A percentile compares a stretch with the other conserved stretches of the same genome.
phyloP scores from a whole-genome alignment of 2,329 filamentous ascomycete species.

The Fusarium chuoi region DNA sequence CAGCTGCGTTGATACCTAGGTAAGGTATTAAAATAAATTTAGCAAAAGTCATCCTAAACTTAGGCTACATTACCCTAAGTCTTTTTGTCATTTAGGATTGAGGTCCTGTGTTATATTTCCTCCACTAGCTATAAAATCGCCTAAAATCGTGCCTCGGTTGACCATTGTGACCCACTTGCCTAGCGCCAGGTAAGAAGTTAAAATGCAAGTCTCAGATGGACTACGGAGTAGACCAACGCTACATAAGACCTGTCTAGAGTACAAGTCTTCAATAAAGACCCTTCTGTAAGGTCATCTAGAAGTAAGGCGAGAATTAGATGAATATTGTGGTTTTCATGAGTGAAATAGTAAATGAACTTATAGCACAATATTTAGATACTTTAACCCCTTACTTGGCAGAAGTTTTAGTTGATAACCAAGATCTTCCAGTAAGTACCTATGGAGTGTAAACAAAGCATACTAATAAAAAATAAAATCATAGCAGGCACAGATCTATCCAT shows the following conservation, averaged over 20 bases:
- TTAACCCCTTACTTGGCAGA: too few species aligned
- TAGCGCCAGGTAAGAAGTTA: slow-evolving; percentile 14
- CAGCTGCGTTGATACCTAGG: too few species aligned
- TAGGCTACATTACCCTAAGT: too few species aligned
- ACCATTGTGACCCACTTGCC: slow-evolving; percentile 19
- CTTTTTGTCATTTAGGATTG: too few species aligned
- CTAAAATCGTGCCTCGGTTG: slow-evolving; percentile 32
- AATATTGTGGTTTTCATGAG: neutral
- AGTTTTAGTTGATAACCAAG: too few species aligned
- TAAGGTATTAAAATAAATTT: too few species aligned
- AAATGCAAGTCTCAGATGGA: slow-evolving; percentile 4
- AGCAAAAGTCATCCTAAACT: too few species aligned
- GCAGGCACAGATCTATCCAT: neutral
- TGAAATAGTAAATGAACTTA: neutral
- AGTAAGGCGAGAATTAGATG: neutral
- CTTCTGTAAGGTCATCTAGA: neutral
- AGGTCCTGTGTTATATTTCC: too few species aligned
- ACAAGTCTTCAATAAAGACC: neutral
- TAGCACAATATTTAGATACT: neutral
- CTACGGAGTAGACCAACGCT: neutral
- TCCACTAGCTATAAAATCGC: too few species aligned
- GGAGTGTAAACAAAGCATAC: neutral
- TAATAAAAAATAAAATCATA: neutral
- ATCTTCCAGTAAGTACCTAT: neutral
- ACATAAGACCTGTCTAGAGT: neutral